Base-by-base conservation (phyloP, 1,284 basidiomycete species). In the Leucoagaricus sp. region DNA sequence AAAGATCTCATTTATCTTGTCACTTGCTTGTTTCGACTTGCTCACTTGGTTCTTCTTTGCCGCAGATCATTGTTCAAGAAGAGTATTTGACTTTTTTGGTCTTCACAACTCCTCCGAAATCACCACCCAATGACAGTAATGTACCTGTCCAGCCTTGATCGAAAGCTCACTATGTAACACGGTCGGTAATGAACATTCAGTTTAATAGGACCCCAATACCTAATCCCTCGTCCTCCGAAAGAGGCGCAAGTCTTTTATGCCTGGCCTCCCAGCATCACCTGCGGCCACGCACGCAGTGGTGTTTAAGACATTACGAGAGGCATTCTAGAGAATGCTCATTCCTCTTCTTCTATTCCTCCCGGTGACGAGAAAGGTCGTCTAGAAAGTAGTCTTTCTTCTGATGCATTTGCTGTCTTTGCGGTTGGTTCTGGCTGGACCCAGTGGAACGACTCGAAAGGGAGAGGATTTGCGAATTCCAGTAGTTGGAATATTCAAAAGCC, bases 91-190 rank as follows among this genome's bases (percentile, higher is more conserved):
- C 46, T 19, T 48, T n/a, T 48, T 48, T 31, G 46, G 46, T 19
- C 28, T 29, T 41, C 31, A 49, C n/a, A 31, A 12, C 12, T 34
- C 19, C 36, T 51, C 36, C 49, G 49, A 41, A 41, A 12, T 29
- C 28, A 13, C 44, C 25, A 17, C 36, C 34, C 25, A 42, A 36
- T 12, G 19, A 29, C 36, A 33, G 10, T 42, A 36, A 46, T 53
- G 51, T 53, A 33, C 51, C 51, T 53, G 9, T 34, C 8, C 36
- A 28, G 34, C 38, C 15, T 17, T 36, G 36, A 50, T 50, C 49
- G 19, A 25, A 28, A 41, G 17, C 21, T 12, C 23, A 25, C 26
- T n/a, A n/a, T 7, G 21, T 49, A 25, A 21, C 23, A 7, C 21
- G 15, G 49, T 28, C 41, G 49, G 49, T 53, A 34, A 46, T n/a